Evolutionary conservation across 768 basidiomycete species (phyloP), one percentile per base, ranked within the genome.

Genomic region (Auricularia auricula-judae): DNA sequence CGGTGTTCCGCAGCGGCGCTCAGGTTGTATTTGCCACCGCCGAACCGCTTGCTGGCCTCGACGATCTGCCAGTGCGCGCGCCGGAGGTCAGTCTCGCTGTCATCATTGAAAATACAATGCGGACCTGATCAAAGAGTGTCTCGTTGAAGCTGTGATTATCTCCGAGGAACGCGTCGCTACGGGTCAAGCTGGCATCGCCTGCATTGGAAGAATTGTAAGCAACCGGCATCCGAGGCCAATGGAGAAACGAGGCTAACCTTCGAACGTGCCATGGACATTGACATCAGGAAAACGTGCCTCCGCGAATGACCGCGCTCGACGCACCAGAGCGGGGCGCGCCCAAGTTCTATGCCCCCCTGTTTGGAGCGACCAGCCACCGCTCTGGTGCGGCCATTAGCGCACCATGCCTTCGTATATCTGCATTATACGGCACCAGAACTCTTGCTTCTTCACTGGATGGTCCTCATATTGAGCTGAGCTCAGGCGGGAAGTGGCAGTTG

Each of bases 151-250:
- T 29, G 11, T 62, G 61, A n/a, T 62, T 62, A 23, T 65, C 47
- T 14, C 65, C 65, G 39, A 65, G 54, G 36, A 65, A 65, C 29
- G 47, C 65, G 47, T 65, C 65, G 33, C 29, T 10, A 36, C 65
- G 61, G 4, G 65, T 65, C 61, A 65, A 51, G 36, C 65, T 65
- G 3, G 62, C 62, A 63, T 65, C 65, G 16, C 65, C 64, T 65
- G 8, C 12, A 29, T 29, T 29, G 29, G n/a, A 43, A 12, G 29
- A 18, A 10, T 16, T 1, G 56, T 10, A 16, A 51, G 43, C 18
- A 14, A 61, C n/a, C 18, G 10, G 1, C 7, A 33, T 61, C 10
- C 8, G 61, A 11, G 12, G 3, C 43, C 33, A 61, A 7, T 7
- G n/a, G 18, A 29, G n/a, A 4, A 21, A 23, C 16, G 18, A n/a